Conservation (phyloP, 345 rosid genomes). For the Citrus medica region DNA sequence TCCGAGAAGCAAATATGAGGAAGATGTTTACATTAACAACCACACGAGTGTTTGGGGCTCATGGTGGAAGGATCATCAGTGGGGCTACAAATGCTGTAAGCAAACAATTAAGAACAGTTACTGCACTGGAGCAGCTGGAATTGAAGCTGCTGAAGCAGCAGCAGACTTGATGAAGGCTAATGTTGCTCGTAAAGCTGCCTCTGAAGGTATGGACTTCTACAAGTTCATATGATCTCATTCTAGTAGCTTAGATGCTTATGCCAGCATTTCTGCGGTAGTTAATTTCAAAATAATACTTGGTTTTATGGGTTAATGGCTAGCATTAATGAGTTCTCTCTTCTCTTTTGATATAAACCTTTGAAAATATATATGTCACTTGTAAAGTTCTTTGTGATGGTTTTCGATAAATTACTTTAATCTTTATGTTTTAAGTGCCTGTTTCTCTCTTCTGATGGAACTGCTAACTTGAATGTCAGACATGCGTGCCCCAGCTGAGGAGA, state of each 20-base stretch:
- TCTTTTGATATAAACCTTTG: neutral
- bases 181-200: slow-evolving; percentile 48
- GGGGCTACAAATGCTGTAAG: slow-evolving; percentile 85
- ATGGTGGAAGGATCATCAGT: slow-evolving; percentile 87
- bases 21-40: slow-evolving; percentile 50
- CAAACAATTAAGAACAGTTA: slow-evolving; percentile 73
- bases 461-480: slow-evolving; percentile 22
- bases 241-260: neutral
- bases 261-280: neutral
- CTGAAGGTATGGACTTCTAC: slow-evolving; percentile 32
- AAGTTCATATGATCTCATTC: neutral
- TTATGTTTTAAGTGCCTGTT: neutral
- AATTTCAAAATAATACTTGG: neutral
- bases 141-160: slow-evolving; percentile 78
- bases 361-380: neutral
- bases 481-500: slow-evolving; percentile 40
- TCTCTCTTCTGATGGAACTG: neutral
- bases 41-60: slow-evolving; percentile 90
- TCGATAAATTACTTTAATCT: neutral
- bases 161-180: slow-evolving; percentile 67
- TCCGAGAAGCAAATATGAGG: slow-evolving; percentile 68
- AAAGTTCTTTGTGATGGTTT: neutral
- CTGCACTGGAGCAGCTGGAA: slow-evolving; percentile 78
- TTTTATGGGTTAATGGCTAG: no score
- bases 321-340: no score